Conservation (phyloP, 2,329 filamentous ascomycete genomes). For the Ceratocystis diversiconidia region DNA sequence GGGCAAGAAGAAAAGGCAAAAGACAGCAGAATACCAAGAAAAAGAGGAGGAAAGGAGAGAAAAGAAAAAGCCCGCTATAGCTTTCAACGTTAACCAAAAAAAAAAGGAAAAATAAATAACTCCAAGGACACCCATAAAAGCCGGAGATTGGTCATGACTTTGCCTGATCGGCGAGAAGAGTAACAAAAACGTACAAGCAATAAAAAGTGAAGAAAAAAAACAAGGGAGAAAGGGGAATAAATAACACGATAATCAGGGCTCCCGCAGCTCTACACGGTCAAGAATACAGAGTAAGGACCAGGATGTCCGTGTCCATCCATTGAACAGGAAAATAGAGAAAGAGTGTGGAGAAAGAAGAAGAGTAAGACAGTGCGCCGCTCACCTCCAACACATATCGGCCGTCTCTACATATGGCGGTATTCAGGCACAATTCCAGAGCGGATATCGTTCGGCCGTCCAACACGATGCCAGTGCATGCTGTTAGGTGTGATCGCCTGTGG, state of each 20-base stretch:
- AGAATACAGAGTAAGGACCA: neutral
- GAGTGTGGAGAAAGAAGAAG: neutral
- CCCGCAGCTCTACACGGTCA: neutral
- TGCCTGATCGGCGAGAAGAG: neutral
- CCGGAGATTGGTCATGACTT: neutral
- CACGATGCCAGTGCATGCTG: conserved; percentile 71
- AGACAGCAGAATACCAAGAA: neutral
- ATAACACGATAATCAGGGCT: neutral
- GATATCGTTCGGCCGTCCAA: conserved; percentile 54
- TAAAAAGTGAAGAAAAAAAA: neutral
- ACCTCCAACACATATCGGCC: neutral
- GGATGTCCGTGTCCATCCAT: neutral
- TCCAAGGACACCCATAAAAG: neutral
- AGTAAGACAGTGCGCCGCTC: neutral
- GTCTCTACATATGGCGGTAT: conserved; percentile 23
- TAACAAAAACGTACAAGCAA: neutral
- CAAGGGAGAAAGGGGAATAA: neutral
- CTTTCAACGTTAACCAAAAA: neutral
- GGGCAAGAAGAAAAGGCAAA: neutral
- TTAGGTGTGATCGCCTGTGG: conserved; percentile 43
- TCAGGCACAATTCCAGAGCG: conserved; percentile 59
- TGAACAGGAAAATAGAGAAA: neutral
- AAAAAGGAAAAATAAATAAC: neutral
- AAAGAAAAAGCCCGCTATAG: neutral
- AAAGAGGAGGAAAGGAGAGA: neutral